phyloP scores from a whole-genome alignment of 2,329 filamentous ascomycete genomes.

The Didymella pomorum region DNA sequence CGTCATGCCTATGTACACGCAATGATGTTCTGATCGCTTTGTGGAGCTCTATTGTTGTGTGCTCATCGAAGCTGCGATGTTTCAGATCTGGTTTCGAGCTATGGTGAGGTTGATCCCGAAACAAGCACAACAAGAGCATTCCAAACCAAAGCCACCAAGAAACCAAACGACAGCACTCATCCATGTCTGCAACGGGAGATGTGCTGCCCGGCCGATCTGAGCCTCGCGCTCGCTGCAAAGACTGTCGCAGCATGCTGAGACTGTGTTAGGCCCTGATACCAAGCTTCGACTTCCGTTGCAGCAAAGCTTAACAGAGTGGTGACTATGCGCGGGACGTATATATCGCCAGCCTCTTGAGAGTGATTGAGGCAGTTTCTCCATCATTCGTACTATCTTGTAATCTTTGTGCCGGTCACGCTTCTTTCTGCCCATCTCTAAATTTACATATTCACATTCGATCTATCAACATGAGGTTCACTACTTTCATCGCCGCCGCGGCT shows the following conservation, averaged over 20 bases:
- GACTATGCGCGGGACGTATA: constrained; percentile 24
- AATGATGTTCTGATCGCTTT: background rate
- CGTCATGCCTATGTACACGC: background rate
- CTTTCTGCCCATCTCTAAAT: constrained; percentile 19
- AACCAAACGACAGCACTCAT: constrained; percentile 24
- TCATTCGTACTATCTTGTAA: constrained; percentile 29
- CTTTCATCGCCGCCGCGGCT: constrained; percentile 34
- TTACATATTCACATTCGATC: constrained; percentile 18
- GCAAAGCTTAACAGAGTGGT: constrained; percentile 23
- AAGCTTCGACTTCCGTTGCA: constrained; percentile 29
- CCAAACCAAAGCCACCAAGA: constrained; percentile 14
- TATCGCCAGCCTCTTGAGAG: constrained; percentile 19
- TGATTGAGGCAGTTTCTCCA: constrained; percentile 20
- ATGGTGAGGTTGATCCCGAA: constrained; percentile 36
- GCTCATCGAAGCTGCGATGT: constrained; percentile 30
- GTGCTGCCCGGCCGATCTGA: constrained; percentile 7
- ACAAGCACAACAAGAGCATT: constrained; percentile 25
- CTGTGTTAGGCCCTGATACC: constrained; percentile 31
- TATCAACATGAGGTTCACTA: constrained; percentile 41
- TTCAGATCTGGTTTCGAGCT: constrained; percentile 39
- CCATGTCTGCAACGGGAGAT: constrained; percentile 24
- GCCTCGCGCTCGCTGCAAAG: constrained; percentile 19
- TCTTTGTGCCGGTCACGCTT: constrained; percentile 43
- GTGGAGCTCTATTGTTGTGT: background rate
- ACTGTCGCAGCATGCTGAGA: constrained; percentile 33